Conservation (phyloP, 352 stramenopile genomes). For the Pythium aphanidermatum region DNA sequence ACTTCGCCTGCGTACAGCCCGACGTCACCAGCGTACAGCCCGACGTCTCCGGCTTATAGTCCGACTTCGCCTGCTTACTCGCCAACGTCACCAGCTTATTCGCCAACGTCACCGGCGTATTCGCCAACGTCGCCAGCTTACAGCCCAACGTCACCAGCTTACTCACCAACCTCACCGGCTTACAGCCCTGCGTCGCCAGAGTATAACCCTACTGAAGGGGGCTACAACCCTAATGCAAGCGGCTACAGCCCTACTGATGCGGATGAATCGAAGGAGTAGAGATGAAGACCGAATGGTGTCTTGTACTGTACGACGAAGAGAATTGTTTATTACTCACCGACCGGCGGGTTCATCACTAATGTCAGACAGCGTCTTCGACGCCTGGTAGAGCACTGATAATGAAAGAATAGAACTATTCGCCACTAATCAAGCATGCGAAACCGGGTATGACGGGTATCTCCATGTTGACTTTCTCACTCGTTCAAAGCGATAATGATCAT, state of each 20-base stretch:
- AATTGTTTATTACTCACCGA: constrained; percentile 27
- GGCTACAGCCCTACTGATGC: constrained; percentile 70
- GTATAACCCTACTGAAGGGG: constrained; percentile 61
- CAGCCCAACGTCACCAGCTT: constrained; percentile 63
- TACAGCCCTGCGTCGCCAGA: constrained; percentile 63
- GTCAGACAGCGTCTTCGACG: no score
- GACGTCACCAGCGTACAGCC: constrained; percentile 61
- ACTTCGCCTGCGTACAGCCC: constrained; percentile 71
- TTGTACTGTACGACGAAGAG: no score
- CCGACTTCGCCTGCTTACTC: constrained; percentile 78
- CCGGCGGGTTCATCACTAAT: no score
- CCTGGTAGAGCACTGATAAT: no score
- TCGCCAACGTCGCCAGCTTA: constrained; percentile 82
- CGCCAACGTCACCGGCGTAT: constrained; percentile 81
- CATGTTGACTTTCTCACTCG: constrained; percentile 29
- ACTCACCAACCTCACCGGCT: constrained; percentile 52
- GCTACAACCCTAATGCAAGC: constrained; percentile 66
- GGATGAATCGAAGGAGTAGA: constrained; percentile 31
- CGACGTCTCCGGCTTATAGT: constrained; percentile 66
- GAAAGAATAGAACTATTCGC: no score
- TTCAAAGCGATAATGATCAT: constrained; percentile 76
- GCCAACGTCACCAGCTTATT: constrained; percentile 89
- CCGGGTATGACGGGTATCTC: no score
- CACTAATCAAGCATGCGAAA: no score
- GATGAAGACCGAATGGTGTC: not conserved